Conservation (phyloP, 768 basidiomycete species). For the Auricularia sp. region DNA sequence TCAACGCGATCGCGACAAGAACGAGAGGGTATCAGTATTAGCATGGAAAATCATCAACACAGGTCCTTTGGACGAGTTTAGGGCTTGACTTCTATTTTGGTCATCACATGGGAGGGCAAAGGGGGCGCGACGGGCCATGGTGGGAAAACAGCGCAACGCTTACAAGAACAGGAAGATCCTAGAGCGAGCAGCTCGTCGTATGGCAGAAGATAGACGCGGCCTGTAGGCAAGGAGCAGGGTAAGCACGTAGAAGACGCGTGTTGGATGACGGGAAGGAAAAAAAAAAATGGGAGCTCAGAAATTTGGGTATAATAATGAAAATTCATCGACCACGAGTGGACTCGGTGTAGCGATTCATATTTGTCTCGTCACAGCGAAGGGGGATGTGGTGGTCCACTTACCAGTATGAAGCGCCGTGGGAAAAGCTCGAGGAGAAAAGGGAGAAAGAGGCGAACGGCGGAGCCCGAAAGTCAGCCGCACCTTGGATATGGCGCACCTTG, state of each 20-base stretch:
- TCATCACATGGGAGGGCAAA: conserved; percentile 27
- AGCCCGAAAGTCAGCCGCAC: conserved; percentile 1
- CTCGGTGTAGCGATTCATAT: conserved; percentile 85
- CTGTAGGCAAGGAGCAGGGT: too few species aligned
- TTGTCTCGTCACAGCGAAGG: conserved; percentile 45
- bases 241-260: too few species aligned
- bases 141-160: too few species aligned
- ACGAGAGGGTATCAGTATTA: conserved; percentile 55
- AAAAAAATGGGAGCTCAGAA: conserved; percentile 48
- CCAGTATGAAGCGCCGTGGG: conserved; percentile 13
- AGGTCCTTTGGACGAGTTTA: conserved; percentile 65
- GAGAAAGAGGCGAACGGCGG: conserved; percentile 4
- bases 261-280: neutral
- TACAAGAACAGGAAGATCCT: too few species aligned
- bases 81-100: conserved; percentile 87
- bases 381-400: conserved; percentile 19
- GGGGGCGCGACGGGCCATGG: neutral
- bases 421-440: conserved; percentile 3
- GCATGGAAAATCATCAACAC: conserved; percentile 76
- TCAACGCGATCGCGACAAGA: neutral
- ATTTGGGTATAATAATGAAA: conserved; percentile 78
- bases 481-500: conserved; percentile 1
- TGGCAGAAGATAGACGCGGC: too few species aligned
- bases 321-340: conserved; percentile 53
- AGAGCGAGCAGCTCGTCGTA: too few species aligned